Evolutionary conservation across 2,329 filamentous ascomycete genomes (phyloP), one percentile per base, ranked within the genome.

Genomic region (Aureobasidium melanogenum): DNA sequence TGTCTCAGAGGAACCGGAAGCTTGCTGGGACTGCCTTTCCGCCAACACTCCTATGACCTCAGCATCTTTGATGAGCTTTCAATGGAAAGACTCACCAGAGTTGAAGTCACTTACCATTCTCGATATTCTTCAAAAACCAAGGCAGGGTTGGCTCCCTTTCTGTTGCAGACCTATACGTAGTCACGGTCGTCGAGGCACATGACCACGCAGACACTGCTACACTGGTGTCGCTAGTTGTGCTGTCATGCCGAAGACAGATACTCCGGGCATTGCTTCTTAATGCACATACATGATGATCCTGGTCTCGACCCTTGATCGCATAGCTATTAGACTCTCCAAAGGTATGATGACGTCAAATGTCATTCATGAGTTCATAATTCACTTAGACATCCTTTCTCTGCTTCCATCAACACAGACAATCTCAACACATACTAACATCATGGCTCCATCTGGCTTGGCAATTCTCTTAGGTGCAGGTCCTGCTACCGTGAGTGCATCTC

Each of bases 391-490:
- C 17, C 5, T 19, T 39, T 7, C 39, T 8, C 22, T 32, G 38
- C 17, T 24, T 15, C 26, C 5, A 22, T 14, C n/a, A 22, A 43
- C 15, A 39, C 17, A 24, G 3, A 15, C 32, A 36, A 38, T 17
- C 22, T 34, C 8, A 5, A 17, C 8, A 26, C 38, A 32, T 46
- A 58, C 30, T 9, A n/a, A 36, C 28, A 46, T 14, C 47, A 58
- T 58, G 54, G 54, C 54, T 34, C 54, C 54, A 30, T 47, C 54
- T 61, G 79, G 79, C 60, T 73, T 82, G 19, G 79, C 79, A 50
- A 80, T 82, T 57, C 70, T 82, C 44, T 76, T 82, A 38, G 80
- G 80, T 36, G 79, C 79, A 36, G 79, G 80, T 50, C 79, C 78
- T 44, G 74, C 72, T 30, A 73, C 73, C 2, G 73, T 69, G 67